These are phyloP conservation scores for Chrysoporthe puriensis DNA, from an alignment of 2,329 filamentous ascomycete genomes.

Conservation along the genomic window DNA sequence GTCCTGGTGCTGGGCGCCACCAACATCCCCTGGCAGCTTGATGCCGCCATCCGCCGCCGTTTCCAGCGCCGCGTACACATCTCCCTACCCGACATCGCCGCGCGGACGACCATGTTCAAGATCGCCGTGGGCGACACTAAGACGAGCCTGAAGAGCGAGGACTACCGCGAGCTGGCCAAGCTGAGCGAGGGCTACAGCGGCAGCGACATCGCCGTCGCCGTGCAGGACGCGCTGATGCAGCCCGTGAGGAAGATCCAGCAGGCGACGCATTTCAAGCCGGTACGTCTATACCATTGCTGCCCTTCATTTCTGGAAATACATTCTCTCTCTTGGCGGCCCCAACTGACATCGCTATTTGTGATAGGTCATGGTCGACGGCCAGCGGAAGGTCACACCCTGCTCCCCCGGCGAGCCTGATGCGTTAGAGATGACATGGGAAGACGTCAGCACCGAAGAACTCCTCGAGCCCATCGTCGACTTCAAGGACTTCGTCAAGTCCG, in stretches of 20 bases:
- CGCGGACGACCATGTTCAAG: slow-evolving; percentile 93
- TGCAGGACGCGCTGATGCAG: slow-evolving; percentile 96
- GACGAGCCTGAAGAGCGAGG: slow-evolving; percentile 75
- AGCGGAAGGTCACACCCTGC: slow-evolving; percentile 80
- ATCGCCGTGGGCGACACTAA: slow-evolving; percentile 91
- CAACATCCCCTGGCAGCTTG: slow-evolving; percentile 98
- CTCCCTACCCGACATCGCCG: slow-evolving; percentile 82
- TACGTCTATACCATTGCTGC: slow-evolving; percentile 44
- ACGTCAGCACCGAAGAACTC: slow-evolving; percentile 80
- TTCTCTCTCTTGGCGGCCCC: not conserved
- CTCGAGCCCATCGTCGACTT: slow-evolving; percentile 84
- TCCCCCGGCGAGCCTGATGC: slow-evolving; percentile 87
- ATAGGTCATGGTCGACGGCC: slow-evolving; percentile 71
- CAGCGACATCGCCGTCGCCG: slow-evolving; percentile 92
- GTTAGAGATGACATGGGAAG: slow-evolving; percentile 91
- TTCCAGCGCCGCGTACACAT: slow-evolving; percentile 98
- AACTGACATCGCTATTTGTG: not conserved
- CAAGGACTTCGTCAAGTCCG: slow-evolving; percentile 92
- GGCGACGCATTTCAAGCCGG: slow-evolving; percentile 96
- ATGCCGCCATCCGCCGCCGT: slow-evolving; percentile 90
- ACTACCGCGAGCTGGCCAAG: slow-evolving; percentile 79
- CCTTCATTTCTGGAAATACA: not conserved
- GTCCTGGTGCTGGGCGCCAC: slow-evolving; percentile 95
- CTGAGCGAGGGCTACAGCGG: slow-evolving; percentile 94
- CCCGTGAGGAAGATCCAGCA: slow-evolving; percentile 96